A percentile compares a stretch with the other conserved stretches of the same genome.
phyloP scores from a whole-genome alignment of 352 stramenopile species.

The Phytopythium boreale region DNA sequence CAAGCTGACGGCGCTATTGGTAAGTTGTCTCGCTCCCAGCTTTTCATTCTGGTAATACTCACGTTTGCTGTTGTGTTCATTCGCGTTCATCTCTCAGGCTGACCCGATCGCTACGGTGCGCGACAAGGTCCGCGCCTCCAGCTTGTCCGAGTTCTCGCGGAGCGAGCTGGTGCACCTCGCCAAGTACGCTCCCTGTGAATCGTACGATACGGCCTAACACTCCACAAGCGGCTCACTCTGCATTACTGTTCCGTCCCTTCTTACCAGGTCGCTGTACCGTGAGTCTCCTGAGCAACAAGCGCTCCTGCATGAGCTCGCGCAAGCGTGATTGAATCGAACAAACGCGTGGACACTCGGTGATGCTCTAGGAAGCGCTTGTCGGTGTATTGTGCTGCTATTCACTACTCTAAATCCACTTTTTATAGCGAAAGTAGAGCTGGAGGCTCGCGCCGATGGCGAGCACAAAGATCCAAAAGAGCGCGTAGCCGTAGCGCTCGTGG shows the following conservation, averaged over 20 bases:
- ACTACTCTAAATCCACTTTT: conserved; percentile 71
- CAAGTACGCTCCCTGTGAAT: conserved; percentile 23
- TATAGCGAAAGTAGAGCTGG: conserved; percentile 83
- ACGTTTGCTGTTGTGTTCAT: neutral
- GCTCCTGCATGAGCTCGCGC: conserved; percentile 32
- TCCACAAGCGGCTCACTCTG: neutral
- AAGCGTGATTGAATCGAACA: neutral
- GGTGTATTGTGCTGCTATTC: neutral
- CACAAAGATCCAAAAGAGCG: conserved; percentile 79
- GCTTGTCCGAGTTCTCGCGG: conserved; percentile 33
- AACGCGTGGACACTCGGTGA: neutral
- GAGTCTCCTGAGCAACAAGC: conserved; percentile 55
- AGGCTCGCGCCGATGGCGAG: conserved; percentile 59
- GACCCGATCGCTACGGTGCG: conserved; percentile 57
- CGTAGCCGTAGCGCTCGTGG: conserved; percentile 75
- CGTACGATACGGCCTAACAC: neutral
- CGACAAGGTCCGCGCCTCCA: conserved; percentile 49
- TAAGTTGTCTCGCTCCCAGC: conserved; percentile 13
- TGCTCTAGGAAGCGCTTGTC: neutral
- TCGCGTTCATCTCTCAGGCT: conserved; percentile 25
- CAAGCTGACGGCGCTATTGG: conserved; percentile 46
- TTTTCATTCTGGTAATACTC: neutral
- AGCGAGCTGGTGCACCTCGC: conserved; percentile 43
- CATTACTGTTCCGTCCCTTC: neutral
- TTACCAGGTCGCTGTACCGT: conserved; percentile 50